Percentiles rank a stretch among this genome's conserved stretches.
phyloP scores from a whole-genome alignment of 2,329 filamentous ascomycete species.

The Phaeosphaeria sp. region DNA sequence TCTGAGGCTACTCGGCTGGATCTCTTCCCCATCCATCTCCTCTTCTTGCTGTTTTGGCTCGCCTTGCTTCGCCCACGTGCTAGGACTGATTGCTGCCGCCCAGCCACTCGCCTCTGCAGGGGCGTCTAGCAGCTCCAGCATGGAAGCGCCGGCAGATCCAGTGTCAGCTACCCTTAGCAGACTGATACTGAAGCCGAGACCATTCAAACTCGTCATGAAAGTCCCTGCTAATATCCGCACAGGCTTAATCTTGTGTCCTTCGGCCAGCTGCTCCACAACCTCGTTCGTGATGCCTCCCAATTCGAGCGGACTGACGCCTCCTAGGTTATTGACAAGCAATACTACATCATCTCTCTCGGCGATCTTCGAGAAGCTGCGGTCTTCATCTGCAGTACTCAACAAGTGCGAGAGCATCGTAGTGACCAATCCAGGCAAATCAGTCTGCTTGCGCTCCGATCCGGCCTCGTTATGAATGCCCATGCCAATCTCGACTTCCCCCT shows the following conservation, averaged over 20 bases:
- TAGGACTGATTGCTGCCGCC: conserved; percentile 64
- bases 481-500: conserved; percentile 69
- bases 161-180: conserved; percentile 69
- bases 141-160: conserved; percentile 62
- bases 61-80: conserved; percentile 64
- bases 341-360: conserved; percentile 68
- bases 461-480: conserved; percentile 80
- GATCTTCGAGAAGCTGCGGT: conserved; percentile 73
- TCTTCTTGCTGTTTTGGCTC: conserved; percentile 51
- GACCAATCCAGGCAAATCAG: conserved; percentile 52
- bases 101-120: conserved; percentile 72
- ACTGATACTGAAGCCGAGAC: conserved; percentile 73
- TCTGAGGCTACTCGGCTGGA: conserved; percentile 61
- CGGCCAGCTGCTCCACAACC: conserved; percentile 66
- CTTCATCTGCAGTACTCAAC: conserved; percentile 67
- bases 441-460: conserved; percentile 49
- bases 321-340: conserved; percentile 77
- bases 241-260: conserved; percentile 65
- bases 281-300: conserved; percentile 75
- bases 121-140: conserved; percentile 73
- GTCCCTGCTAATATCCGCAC: conserved; percentile 68
- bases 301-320: conserved; percentile 74
- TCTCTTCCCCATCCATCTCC: conserved; percentile 49
- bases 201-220: conserved; percentile 76
- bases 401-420: conserved; percentile 71